Evolutionary conservation across 805 yeast genomes (phyloP).

Genomic region (Millerozyma miso): DNA sequence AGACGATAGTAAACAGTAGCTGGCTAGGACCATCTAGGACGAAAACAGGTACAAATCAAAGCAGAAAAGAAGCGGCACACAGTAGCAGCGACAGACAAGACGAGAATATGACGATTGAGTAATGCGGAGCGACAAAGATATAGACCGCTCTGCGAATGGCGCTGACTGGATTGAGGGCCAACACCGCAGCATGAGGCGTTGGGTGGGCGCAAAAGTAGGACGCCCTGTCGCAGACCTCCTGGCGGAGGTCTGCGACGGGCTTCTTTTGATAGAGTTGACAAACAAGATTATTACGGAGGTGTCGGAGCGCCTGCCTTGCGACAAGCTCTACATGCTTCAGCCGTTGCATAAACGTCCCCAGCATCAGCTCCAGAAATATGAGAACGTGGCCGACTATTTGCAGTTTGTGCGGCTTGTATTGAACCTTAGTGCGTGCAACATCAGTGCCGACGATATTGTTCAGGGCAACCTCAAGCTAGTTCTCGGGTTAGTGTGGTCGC

Average conservation of each 20-base stretch:
- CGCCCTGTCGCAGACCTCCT: slow-evolving; percentile 16
- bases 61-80: neutral
- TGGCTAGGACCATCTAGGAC: neutral
- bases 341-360: slow-evolving; percentile 36
- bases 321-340: slow-evolving; percentile 20
- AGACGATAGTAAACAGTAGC: neutral
- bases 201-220: slow-evolving; percentile 42
- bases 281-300: slow-evolving; percentile 26
- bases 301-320: slow-evolving; percentile 11
- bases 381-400: slow-evolving; percentile 41
- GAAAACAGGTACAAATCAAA: neutral
- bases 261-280: slow-evolving; percentile 33
- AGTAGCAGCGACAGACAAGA: neutral
- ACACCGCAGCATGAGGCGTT: slow-evolving; percentile 45
- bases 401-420: slow-evolving; percentile 37
- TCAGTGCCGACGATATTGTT: slow-evolving; percentile 47
- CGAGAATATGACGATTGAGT: neutral
- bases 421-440: slow-evolving; percentile 38
- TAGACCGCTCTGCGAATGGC: neutral
- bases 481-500: slow-evolving; percentile 47
- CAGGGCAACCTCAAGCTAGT: slow-evolving; percentile 46
- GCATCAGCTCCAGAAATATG: slow-evolving; percentile 42
- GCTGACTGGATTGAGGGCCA: slow-evolving; percentile 42
- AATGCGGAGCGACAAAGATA: neutral
- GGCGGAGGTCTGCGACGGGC: slow-evolving; percentile 38